A percentile compares a stretch with the other conserved stretches of the same genome.
Conservation (phyloP, 2,329 filamentous ascomycete species). For the Penicillium sp. region DNA sequence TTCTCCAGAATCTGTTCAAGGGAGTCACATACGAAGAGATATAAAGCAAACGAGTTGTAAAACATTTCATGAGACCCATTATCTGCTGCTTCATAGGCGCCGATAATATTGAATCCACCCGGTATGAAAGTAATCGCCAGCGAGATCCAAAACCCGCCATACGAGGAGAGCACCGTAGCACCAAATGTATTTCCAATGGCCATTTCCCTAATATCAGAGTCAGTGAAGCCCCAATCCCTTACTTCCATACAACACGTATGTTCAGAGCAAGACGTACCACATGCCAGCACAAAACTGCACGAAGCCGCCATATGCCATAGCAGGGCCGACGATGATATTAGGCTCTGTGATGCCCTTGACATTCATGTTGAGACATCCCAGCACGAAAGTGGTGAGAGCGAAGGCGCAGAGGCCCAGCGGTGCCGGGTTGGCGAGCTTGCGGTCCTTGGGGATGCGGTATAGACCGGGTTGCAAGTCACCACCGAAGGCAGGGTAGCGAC, state of each 20-base stretch:
- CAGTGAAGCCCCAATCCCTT: neutral
- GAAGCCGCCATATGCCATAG: constrained; percentile 69
- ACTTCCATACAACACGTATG: neutral
- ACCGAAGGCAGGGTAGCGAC: constrained; percentile 58
- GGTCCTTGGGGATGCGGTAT: constrained; percentile 57
- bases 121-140: constrained; percentile 68
- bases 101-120: constrained; percentile 59
- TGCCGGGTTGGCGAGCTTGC: constrained; percentile 72
- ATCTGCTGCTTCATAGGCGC: constrained; percentile 41
- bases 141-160: constrained; percentile 75
- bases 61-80: constrained; percentile 42
- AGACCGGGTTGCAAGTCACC: constrained; percentile 67
- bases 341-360: constrained; percentile 57
- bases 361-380: constrained; percentile 69
- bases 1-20: neutral
- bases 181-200: constrained; percentile 76
- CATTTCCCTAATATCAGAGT: constrained; percentile 62
- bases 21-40: constrained; percentile 47
- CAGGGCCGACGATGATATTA: constrained; percentile 64
- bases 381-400: constrained; percentile 73
- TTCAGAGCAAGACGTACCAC: constrained; percentile 57
- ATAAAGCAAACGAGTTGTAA: constrained; percentile 64
- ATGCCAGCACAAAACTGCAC: constrained; percentile 75
- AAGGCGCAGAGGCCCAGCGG: constrained; percentile 72
- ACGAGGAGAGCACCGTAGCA: constrained; percentile 72